Evolutionary conservation across 768 basidiomycete species (phyloP), one percentile per base, ranked within the genome.

Genomic region (Coprinopsis marcescibilis): DNA sequence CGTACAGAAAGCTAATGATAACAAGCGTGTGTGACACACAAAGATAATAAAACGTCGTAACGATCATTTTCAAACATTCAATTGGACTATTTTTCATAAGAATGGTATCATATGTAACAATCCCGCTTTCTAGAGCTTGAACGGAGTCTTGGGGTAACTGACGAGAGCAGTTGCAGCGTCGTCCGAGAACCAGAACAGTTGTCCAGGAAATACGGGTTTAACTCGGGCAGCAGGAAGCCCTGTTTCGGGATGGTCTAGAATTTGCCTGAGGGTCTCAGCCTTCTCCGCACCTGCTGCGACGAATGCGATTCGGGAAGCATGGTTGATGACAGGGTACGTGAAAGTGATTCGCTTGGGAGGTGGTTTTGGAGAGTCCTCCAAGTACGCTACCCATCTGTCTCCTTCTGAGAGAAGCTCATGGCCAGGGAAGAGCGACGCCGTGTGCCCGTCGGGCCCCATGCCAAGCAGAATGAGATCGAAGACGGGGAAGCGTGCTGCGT

Each of bases 361-460:
- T 0, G 91, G 91, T 66, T 99, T 98, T 19, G 96, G 96, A 30
- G 87, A 87, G 69, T 98, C 91, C 15, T 88, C 82, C 58, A 99
- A 71, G 64, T 81, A 86, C 1, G 94, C 95, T 19, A 99, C 89
- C 96, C 96, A 99, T 50, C 89, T 79, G 63, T 91, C 90, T 41
- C 74, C 78, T 67, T 96, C 95, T n/a, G 67, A 51, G 40, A 99
- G 77, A 30, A 97, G 76, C 19, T 68, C 65, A 60, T 98, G 95
- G n/a, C 77, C 87, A 7, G 96, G 96, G 80, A 99, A 99, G 55
- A 99, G 83, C 5, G 89, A 93, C 51, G 87, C 92, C 33, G 95
- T 98, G 72, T 99, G 96, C n/a, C 95, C 95, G 62, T 97, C 96
- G 4, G 89, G 89, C 24, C 96, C 96, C 78, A 94, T 83, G 40